Conservation (phyloP, 176 grass and related monocot genomes). For the Raddia guianensis region DNA sequence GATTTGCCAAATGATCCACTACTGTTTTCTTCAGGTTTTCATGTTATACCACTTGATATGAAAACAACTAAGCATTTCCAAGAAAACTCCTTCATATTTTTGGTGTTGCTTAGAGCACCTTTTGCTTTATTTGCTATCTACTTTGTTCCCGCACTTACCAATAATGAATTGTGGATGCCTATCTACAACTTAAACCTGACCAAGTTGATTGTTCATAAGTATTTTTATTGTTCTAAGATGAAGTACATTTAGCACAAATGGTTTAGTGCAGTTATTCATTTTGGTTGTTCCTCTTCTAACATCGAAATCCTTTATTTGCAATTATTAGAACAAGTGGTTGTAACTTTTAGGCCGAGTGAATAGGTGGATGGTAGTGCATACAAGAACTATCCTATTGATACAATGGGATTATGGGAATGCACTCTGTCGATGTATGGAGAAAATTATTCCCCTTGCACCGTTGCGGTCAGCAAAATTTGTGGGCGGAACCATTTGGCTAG, state of each 20-base stretch:
- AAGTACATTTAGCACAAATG: constrained; percentile 9
- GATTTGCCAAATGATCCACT: constrained; percentile 88
- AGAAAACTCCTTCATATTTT: neutral
- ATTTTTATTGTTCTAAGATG: neutral
- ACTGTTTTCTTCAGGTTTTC: constrained; percentile 86
- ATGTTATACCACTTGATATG: constrained; percentile 89
- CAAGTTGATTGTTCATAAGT: neutral
- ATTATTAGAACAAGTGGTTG: no score
- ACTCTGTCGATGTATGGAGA: no score
- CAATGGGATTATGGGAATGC: no score
- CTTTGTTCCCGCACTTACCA: neutral
- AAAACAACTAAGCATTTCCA: constrained; percentile 72
- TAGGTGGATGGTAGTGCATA: no score
- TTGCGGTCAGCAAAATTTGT: no score
- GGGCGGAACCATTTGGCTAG: no score
- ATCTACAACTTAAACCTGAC: neutral
- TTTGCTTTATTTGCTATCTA: neutral
- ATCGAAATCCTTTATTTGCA: no score
- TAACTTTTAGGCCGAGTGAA: no score
- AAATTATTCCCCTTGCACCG: no score
- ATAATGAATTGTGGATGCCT: neutral
- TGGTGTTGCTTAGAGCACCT: neutral
- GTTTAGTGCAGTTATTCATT: no score
- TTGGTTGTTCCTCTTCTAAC: no score
- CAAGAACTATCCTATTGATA: no score